Base-by-base conservation (phyloP, 2,329 filamentous ascomycete genomes). In the Colletotrichum orchidophilum region DNA sequence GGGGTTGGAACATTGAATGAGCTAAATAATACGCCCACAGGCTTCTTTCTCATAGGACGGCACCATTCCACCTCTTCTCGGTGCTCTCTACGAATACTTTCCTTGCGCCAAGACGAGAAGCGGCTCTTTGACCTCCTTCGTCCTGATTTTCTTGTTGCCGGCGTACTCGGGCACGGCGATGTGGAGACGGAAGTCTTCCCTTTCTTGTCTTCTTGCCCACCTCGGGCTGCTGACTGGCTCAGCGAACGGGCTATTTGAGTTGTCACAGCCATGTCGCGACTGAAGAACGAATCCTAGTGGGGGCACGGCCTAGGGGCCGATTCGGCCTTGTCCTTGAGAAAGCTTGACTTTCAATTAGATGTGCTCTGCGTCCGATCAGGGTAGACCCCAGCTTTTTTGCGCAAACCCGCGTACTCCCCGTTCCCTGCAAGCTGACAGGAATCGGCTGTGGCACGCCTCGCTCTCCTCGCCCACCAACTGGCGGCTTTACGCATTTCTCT, bases 191-290 rank as follows among this genome's bases (percentile, higher is more conserved):
- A 12, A 9, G 21, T 27, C 49, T n/a, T n/a, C 13, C 33, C 18
- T 27, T 15, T n/a, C 26, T 26, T 13, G 29, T 53, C 27, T 24
- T 24, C 35, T 53, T 27, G 24, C 26, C 12, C 57, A 27, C 24
- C 57, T 31, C 24, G 29, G 64, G 13, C 29, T 46, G 26, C 33
- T 21, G 35, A 31, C 35, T 39, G 46, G 42, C 46, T 53, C 31
- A 54, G 46, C n/a, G 39, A 54, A 33, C 33, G 31, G 27, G 15
- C 24, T 29, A 15, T 59, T 63, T 71, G 69, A 71, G 69, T 71
- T 71, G 69, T 71, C 65, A 63, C 64, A 71, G 69, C 42, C 69
- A 59, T 71, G 69, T 71, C 69, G 69, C 69, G 69, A 26, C 64
- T 55, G 59, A 35, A 13, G 46, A 39, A 13, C n/a, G n/a, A 49